phyloP scores from a whole-genome alignment of 2,329 filamentous ascomycete species.

The Alternaria ethzedia region DNA sequence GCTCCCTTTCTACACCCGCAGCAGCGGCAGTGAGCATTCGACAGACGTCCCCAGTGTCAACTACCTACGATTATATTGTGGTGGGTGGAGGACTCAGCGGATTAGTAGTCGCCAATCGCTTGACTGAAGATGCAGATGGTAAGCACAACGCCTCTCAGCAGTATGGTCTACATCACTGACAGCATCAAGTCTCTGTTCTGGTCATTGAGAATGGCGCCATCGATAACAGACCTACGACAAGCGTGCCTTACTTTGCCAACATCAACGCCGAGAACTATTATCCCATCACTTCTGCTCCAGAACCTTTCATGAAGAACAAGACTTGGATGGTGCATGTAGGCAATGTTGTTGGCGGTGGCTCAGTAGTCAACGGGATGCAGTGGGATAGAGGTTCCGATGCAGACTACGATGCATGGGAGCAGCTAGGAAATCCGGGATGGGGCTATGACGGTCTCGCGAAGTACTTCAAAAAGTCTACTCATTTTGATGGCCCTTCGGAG shows the following conservation, averaged over 20 bases:
- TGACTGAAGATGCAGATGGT: constrained; percentile 14
- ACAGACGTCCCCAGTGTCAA: background rate
- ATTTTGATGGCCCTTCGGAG: constrained; percentile 16
- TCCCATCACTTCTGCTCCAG: constrained; percentile 19
- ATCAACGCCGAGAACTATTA: constrained; percentile 19
- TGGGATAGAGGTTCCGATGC: constrained; percentile 38
- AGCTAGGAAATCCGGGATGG: constrained; percentile 65
- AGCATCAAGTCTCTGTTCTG: constrained; percentile 15
- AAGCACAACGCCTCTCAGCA: background rate
- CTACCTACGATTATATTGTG: constrained; percentile 26
- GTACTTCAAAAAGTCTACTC: constrained; percentile 40
- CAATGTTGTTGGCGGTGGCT: constrained; percentile 41
- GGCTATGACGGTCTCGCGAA: constrained; percentile 55
- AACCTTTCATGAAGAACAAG: constrained; percentile 28
- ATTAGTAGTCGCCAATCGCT: constrained; percentile 23
- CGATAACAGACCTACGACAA: constrained; percentile 12
- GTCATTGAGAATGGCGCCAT: constrained; percentile 24
- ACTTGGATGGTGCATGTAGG: constrained; percentile 27
- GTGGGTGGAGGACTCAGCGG: constrained; percentile 29
- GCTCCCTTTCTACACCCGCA: background rate
- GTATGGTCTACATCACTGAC: background rate
- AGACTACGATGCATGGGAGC: constrained; percentile 60
- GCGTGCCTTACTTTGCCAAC: constrained; percentile 15
- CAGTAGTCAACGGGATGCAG: constrained; percentile 43
- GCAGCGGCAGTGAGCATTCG: background rate